Base-by-base conservation (phyloP, 805 yeast genomes). In the Candida insectorum region DNA sequence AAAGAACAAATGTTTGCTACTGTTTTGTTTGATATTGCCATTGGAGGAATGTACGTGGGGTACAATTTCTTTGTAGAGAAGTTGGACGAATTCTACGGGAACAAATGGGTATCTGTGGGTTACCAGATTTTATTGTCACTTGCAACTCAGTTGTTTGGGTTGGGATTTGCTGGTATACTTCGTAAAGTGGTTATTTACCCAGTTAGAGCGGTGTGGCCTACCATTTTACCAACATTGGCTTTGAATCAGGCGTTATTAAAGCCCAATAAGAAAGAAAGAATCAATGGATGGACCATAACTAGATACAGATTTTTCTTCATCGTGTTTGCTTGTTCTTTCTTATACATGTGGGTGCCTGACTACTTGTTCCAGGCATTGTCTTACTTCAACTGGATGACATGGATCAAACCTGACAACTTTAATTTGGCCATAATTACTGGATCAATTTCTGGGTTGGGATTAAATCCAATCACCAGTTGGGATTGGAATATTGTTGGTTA, bases 1-100 rank as follows among this genome's bases (percentile, higher is more conserved):
- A 79, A 79, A 49, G 85, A 79, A 47, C 85, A 79, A 51, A 75
- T 77, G 79, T 65, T 80, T 40, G 62, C 80, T 2, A 74, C 85
- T 5, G 49, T 67, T 18, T 60, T 44, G 22, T 39, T 31, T 19
- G 31, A 34, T 2, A 47, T 43, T 16, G 28, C 43, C 7, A 33
- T 29, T n/a, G 38, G 30, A 26, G 24, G 33, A 16, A 29, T 38
- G 21, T 44, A 49, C 33, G 71, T 69, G 45, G 39, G 45, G 41
- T 54, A 30, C 16, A 65, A 65, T 19, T 54, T 41, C 34, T 45
- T 47, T 39, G 33, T 41, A 27, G 46, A 48, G 38, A 55, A 48
- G 47, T 26, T 56, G 42, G 26, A 33, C 15, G 21, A 16, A 4
- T 55, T 33, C 33, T 55, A 53, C 30, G 40, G 43, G 16, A 48